Base-by-base conservation (phyloP, 176 grass and related monocot genomes). In the Aegilops umbellulata region DNA sequence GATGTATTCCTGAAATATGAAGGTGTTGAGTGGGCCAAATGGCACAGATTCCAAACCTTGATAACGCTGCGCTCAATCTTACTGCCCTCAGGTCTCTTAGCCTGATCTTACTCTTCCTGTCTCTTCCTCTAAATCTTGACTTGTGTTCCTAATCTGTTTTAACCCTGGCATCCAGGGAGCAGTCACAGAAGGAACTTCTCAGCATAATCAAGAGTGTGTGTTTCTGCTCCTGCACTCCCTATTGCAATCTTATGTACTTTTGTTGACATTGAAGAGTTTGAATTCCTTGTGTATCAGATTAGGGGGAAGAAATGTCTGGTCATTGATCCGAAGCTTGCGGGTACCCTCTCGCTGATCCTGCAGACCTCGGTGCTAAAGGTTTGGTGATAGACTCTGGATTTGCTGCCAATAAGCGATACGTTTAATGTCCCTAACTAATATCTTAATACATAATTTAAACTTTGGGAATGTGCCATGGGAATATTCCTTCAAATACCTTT, bases 11-110 rank as follows among this genome's bases (percentile, higher is more conserved):
- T 26, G 6, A 61, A 46, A 63, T 10, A 11, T 63, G 25, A 29
- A 80, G 61, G 23, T 75, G 71, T 8, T 10, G 34, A 26, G 58
- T 16, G 23, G 25, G 67, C 15, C 7, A 90, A 69, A 98, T 98
- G 96, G 90, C 96, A 53, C 96, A 98, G 88, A 98, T 98, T 76
- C 96, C 93, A 27, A 94, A 80, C 74, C 91, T 98, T 25, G 93
- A 98, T 51, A 98, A 89, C 7, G 80, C 96, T 0, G 84, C 93
- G 9, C 90, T 98, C 31, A 93, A 98, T 74, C 86, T 95, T 26
- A 57, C 86, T 15, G 78, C 93, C 39, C 75, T 98, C 83, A 93
- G 93, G 93, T 91, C 23, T n/a, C 67, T 4, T 3, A 35, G 55
- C 16, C 72, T 39, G 3, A 78, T 36, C 60, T 58, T 11, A 44